Evolutionary conservation across 805 yeast genomes (phyloP), one percentile per base, ranked within the genome.

Genomic region (Teunomyces pallodes): DNA sequence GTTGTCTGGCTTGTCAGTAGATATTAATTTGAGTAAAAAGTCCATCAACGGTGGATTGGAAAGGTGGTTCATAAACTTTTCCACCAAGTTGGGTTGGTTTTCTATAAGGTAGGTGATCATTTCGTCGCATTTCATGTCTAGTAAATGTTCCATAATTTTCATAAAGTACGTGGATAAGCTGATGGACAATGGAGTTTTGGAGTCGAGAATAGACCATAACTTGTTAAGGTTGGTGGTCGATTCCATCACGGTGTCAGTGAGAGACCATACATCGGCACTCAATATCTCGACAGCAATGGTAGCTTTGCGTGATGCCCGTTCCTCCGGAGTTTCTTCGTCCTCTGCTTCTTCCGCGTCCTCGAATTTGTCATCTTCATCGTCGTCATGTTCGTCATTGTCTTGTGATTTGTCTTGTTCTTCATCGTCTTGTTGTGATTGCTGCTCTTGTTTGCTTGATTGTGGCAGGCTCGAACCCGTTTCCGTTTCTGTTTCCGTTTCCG

Each of bases 231-330:
- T 74, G 16, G 74, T 77, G 3, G 80, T 72, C 50, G 83, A 81
- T 55, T 87, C 91, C 84, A 92, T 84, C 47, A 94, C 84, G 1
- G 96, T 84, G 56, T 91, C 96, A 1, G 96, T 87, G 33, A 94
- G 74, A 2, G 95, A 86, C 97, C 97, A 92, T 7, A 90, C 91
- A 61, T 92, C 98, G 3, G 94, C 89, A 36, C 92, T 82, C 42
- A 94, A 73, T 38, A 94, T 85, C 63, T 94, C 98, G 1, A 96
- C 89, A 5, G 96, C 90, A 35, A 72, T 57, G 6, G 76, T 63
- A 28, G 76, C 75, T 48, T 63, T 64, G 9, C 76, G 61, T 5
- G 64, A 61, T 12, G 65, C 58, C 12, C 58, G 59, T 48, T 71
- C 77, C 36, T 69, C 73, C 6, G 54, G 55, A 1, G 65, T 54